Conservation (phyloP, 148 eudicot species). For the Rhododendron williamsianum region DNA sequence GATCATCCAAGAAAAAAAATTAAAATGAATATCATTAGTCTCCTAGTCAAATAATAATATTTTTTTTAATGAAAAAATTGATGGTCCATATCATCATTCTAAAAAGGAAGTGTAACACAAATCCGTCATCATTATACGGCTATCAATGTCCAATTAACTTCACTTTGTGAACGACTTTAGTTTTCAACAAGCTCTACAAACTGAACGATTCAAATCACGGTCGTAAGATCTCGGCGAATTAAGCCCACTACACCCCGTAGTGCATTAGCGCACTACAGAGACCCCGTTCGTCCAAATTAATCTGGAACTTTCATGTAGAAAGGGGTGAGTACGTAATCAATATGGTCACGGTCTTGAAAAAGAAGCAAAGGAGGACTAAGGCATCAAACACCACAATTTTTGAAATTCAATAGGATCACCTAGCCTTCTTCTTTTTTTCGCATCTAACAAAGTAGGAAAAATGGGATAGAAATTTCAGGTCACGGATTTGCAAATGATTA, state of each 20-base stretch:
- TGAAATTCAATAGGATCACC: neutral
- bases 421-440: neutral
- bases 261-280: neutral
- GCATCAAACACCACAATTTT: neutral
- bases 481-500: conserved; percentile 2
- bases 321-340: neutral
- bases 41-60: neutral
- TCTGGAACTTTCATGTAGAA: neutral
- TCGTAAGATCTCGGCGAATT: neutral
- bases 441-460: neutral
- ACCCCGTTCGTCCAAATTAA: neutral
- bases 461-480: neutral
- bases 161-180: neutral
- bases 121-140: neutral
- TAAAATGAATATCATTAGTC: neutral
- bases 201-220: neutral
- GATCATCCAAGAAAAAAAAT: neutral
- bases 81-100: neutral
- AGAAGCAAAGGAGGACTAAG: neutral
- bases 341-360: conserved; percentile 1
- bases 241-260: neutral
- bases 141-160: neutral
- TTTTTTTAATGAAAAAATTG: neutral
- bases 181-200: neutral
- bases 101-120: neutral